Conservation (phyloP, 495 filamentous ascomycete genomes). For the Tuber melanosporum region DNA sequence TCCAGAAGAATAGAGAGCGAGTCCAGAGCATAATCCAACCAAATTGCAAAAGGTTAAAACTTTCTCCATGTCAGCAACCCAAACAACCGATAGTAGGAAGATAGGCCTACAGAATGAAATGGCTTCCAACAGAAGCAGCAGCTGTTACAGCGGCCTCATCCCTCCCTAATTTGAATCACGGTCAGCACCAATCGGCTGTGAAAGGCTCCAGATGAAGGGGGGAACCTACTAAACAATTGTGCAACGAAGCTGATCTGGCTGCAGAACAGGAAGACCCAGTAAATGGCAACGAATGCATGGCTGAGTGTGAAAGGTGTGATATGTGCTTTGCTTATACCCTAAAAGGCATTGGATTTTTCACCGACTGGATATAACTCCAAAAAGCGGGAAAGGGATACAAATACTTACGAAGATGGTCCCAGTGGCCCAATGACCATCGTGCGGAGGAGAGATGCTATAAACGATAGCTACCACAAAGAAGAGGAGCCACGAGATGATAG, state of each 20-base stretch:
- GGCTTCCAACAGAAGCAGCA: conserved; percentile 69
- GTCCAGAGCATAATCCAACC: conserved; percentile 77
- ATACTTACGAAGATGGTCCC: conserved; percentile 37
- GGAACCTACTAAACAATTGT: conserved; percentile 56
- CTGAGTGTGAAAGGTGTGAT: conserved; percentile 71
- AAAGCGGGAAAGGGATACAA: neutral
- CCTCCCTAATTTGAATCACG: conserved; percentile 41
- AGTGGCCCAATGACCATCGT: conserved; percentile 53
- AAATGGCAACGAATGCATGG: conserved; percentile 62
- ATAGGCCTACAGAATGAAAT: conserved; percentile 63
- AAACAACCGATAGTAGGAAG: neutral
- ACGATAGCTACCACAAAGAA: conserved; percentile 61
- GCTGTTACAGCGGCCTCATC: conserved; percentile 54
- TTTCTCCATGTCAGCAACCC: neutral
- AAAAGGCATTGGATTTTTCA: conserved; percentile 47
- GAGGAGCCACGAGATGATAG: conserved; percentile 64
- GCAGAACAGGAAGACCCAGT: conserved; percentile 72
- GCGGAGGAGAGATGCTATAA: conserved; percentile 58
- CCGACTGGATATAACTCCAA: neutral
- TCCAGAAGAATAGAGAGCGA: conserved; percentile 61
- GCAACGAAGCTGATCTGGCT: conserved; percentile 68
- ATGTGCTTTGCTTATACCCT: conserved; percentile 60
- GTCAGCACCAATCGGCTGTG: neutral
- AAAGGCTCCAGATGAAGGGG: neutral
- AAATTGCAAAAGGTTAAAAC: conserved; percentile 65